Conservation (phyloP, 805 yeast species). For the Saturnispora halmiae region DNA sequence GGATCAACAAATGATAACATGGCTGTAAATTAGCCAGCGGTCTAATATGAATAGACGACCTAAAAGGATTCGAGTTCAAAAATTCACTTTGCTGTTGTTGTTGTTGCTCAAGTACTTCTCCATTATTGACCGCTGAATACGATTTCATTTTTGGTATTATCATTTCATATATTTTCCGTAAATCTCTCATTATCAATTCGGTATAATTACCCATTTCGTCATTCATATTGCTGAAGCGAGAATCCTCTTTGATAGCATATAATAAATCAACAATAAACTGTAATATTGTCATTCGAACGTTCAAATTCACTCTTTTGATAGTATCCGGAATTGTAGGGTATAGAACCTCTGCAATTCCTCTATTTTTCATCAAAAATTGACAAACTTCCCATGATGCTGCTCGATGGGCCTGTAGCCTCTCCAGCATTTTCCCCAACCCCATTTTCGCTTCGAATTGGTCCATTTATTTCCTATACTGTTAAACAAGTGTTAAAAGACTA, state of each 20-base stretch:
- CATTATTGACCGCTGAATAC: background rate
- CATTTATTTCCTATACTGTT: too few species aligned
- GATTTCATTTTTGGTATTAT: slow-evolving; percentile 29
- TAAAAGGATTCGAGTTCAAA: slow-evolving; percentile 1
- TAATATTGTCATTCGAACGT: slow-evolving; percentile 55
- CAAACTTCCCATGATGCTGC: slow-evolving; percentile 43
- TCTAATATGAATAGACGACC: slow-evolving; percentile 14
- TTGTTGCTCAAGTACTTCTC: background rate
- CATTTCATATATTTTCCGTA: slow-evolving; percentile 27
- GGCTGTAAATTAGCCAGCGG: slow-evolving; percentile 25
- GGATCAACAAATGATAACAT: slow-evolving; percentile 19
- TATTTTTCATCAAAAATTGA: slow-evolving; percentile 46
- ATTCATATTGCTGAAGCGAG: slow-evolving; percentile 8
- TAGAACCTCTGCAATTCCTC: slow-evolving; percentile 57
- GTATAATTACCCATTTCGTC: slow-evolving; percentile 13
- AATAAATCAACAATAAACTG: slow-evolving; percentile 62
- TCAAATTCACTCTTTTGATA: slow-evolving; percentile 44
- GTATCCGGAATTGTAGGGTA: slow-evolving; percentile 59
- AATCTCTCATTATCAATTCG: slow-evolving; percentile 24
- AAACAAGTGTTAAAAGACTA: too few species aligned
- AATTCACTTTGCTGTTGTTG: background rate
- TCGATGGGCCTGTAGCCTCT: slow-evolving; percentile 55
- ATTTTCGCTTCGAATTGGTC: slow-evolving; percentile 84
- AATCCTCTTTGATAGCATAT: slow-evolving; percentile 20
- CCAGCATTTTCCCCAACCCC: slow-evolving; percentile 60